Conservation (phyloP, 129 eudicot genomes). For the Chrysanthemum seticuspe region DNA sequence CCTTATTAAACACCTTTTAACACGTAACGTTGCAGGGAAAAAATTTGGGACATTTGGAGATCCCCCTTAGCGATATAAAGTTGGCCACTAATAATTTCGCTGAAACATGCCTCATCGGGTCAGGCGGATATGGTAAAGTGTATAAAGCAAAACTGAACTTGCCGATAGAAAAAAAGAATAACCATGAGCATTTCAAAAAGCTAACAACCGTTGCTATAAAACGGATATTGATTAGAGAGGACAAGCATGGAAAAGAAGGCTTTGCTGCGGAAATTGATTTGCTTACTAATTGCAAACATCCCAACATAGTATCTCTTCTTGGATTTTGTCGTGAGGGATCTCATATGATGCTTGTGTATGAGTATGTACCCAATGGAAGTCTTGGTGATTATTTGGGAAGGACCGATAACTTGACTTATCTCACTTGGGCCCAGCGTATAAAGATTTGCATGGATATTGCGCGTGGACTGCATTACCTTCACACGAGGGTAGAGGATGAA, state of each 20-base stretch:
- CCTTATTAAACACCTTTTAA: not conserved
- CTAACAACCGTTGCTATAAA: not conserved
- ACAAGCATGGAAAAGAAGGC: not conserved
- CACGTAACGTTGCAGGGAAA: not conserved
- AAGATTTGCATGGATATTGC: slow-evolving; percentile 8
- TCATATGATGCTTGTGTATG: not conserved
- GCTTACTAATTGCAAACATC: slow-evolving; percentile 4
- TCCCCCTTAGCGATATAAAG: slow-evolving; percentile 1
- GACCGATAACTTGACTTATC: not conserved
- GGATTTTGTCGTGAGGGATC: not conserved
- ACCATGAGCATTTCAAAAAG: not conserved
- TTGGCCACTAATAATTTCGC: not conserved
- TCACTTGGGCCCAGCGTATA: not conserved
- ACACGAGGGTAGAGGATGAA: not conserved
- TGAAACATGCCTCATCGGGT: not conserved
- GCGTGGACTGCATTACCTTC: not conserved
- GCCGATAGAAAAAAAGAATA: not conserved
- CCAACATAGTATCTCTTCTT: slow-evolving; percentile 2
- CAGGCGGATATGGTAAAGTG: slow-evolving; percentile 4
- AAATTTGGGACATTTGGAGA: not conserved
- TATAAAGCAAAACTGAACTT: not conserved
- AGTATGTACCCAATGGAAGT: not conserved
- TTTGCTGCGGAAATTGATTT: not conserved
- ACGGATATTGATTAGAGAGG: not conserved
- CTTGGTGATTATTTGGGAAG: not conserved